Evolutionary conservation across 352 stramenopile genomes (phyloP), one percentile per base, ranked within the genome.

Genomic region (Pythium scleroteichum): DNA sequence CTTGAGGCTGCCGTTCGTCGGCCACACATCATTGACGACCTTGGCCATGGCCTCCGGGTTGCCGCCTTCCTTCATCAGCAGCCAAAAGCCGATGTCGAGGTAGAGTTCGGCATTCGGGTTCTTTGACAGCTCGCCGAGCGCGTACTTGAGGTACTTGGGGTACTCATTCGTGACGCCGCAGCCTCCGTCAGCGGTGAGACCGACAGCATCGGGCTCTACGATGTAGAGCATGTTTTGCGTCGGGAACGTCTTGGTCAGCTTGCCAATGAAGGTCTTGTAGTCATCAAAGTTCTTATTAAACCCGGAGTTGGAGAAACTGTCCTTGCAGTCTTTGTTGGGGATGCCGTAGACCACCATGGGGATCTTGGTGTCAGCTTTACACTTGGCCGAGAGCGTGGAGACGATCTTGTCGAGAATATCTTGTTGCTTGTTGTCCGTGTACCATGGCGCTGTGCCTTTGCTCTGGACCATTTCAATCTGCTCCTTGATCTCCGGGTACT

Each of bases 301-400:
- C n/a, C 66, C 66, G 12, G 23, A 14, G 49, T 58, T 61, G 38
- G 60, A 70, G 41, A 42, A 70, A 8, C 53, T 47, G 38, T 44
- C 59, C 26, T 68, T 56, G 52, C 66, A 72, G 44, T 72, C 66
- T 33, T 72, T 72, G 48, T 66, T 62, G 12, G 66, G 66, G 19
- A 73, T 52, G 32, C 66, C 66, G 24, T 73, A 73, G 26, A 73
- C 50, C n/a, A 70, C 55, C 10, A 73, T 49, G 8, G 53, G 42
- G 39, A 59, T 57, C 56, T 63, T 54, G 35, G 63, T 68, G 27
- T 50, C 26, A 4, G 26, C 9, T 4, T 24, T 26, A 49, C 52
- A 59, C 8, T 50, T 12, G 3, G 8, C 14, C 5, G n/a, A 14
- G 4, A 59, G 52, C 39, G 24, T 35, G 22, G n/a, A 26, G 7